Conservation (phyloP, 176 grass and related monocot genomes). For the Musa itinerans region DNA sequence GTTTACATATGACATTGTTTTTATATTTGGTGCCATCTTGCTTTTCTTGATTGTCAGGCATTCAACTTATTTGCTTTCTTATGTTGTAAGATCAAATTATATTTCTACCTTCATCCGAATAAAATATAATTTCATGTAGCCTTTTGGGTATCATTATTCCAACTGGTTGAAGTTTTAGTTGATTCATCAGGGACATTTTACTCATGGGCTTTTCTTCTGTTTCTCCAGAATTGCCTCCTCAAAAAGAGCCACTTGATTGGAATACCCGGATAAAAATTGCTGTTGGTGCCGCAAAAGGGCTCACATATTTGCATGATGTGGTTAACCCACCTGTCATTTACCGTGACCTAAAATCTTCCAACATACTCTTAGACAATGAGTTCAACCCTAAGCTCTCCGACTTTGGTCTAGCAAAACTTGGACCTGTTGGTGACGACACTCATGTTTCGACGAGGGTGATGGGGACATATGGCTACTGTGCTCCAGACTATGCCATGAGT, state of each 20-base stretch:
- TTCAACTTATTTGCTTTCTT: not conserved
- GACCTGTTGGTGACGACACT: slow-evolving; percentile 20
- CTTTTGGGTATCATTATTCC: too few relatives aligned
- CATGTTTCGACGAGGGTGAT: slow-evolving; percentile 25
- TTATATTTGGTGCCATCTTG: not conserved
- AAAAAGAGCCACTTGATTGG: slow-evolving; percentile 20
- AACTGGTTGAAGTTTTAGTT: not conserved
- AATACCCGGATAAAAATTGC: slow-evolving; percentile 22
- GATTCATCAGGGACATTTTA: not conserved
- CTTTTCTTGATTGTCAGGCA: not conserved
- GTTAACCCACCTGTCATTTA: slow-evolving; percentile 25
- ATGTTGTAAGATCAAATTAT: not conserved
- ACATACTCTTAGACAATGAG: slow-evolving; percentile 19
- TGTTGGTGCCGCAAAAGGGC: slow-evolving; percentile 19
- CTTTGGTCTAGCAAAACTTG: slow-evolving; percentile 16
- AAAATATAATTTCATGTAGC: too few relatives aligned
- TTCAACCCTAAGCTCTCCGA: slow-evolving; percentile 31
- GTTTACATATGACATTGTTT: too few relatives aligned
- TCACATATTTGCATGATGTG: slow-evolving; percentile 21
- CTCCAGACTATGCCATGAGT: slow-evolving; percentile 23
- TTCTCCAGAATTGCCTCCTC: slow-evolving; percentile 11
- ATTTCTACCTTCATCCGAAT: too few relatives aligned
- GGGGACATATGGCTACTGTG: slow-evolving; percentile 23
- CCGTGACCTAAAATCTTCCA: slow-evolving; percentile 25
- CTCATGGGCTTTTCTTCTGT: not conserved